Evolutionary conservation across 2,329 filamentous ascomycete species (phyloP).

Genomic region (Claviceps paspali): DNA sequence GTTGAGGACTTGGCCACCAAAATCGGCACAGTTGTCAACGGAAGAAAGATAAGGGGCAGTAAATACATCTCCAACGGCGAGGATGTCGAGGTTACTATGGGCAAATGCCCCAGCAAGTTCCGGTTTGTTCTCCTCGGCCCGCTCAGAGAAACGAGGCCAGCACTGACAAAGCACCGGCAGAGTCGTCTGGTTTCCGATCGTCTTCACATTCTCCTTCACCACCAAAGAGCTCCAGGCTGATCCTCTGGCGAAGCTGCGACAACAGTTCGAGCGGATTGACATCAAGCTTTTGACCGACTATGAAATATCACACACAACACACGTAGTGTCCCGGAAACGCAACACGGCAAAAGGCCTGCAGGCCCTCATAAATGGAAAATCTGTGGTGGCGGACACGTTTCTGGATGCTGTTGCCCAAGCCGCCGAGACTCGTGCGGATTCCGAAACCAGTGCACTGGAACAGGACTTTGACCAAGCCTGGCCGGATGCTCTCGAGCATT

Average conservation of each 20-base stretch:
- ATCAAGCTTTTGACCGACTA: slow-evolving; percentile 73
- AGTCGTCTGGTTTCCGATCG: slow-evolving; percentile 63
- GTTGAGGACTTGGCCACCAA: slow-evolving; percentile 75
- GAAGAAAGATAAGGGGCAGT: slow-evolving; percentile 49
- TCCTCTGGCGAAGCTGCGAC: slow-evolving; percentile 45
- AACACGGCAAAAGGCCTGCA: slow-evolving; percentile 82
- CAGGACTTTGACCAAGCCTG: slow-evolving; percentile 64
- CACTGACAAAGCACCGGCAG: slow-evolving; percentile 26
- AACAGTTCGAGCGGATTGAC: slow-evolving; percentile 66
- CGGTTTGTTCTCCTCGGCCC: slow-evolving; percentile 22
- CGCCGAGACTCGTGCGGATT: slow-evolving; percentile 32
- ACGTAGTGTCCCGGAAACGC: slow-evolving; percentile 76
- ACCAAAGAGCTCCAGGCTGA: slow-evolving; percentile 54
- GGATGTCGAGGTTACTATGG: slow-evolving; percentile 52
- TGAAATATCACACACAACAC: slow-evolving; percentile 56
- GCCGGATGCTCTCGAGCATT: slow-evolving; percentile 57
- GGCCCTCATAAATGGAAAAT: slow-evolving; percentile 66
- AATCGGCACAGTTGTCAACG: slow-evolving; percentile 67
- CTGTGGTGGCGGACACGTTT: slow-evolving; percentile 61
- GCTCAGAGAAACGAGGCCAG: neutral
- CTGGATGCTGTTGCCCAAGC: slow-evolving; percentile 55
- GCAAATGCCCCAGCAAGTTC: slow-evolving; percentile 50
- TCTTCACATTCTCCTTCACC: slow-evolving; percentile 61
- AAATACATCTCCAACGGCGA: slow-evolving; percentile 35
- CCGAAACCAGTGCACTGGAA: slow-evolving; percentile 47